A percentile compares a stretch with the other conserved stretches of the same genome.
phyloP scores from a whole-genome alignment of 2,329 filamentous ascomycete genomes.

The Simplicillium sp. region DNA sequence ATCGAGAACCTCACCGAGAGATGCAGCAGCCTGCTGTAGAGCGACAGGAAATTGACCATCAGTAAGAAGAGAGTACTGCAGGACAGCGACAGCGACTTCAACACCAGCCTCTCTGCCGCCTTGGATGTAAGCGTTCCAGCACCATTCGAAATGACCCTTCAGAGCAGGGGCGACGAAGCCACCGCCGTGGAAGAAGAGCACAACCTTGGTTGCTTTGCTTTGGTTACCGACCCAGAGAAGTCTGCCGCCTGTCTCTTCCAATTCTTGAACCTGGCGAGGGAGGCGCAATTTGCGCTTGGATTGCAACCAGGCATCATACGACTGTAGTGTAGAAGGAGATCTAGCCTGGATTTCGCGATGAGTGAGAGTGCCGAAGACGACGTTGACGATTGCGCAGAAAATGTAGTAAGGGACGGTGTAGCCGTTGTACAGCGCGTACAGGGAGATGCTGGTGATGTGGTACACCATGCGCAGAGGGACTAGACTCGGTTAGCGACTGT shows the following conservation, averaged over 20 bases:
- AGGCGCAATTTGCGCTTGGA: neutral
- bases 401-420: too few species aligned
- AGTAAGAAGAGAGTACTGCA: conserved; percentile 23
- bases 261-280: neutral
- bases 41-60: conserved; percentile 18
- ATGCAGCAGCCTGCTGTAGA: conserved; percentile 19
- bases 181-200: conserved; percentile 18
- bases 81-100: conserved; percentile 18
- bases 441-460: too few species aligned
- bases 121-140: conserved; percentile 14
- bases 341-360: neutral
- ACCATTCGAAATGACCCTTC: conserved; percentile 14
- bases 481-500: too few species aligned
- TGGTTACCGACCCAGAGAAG: conserved; percentile 17
- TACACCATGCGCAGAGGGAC: too few species aligned
- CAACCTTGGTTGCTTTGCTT: conserved; percentile 13
- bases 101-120: conserved; percentile 7
- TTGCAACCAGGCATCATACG: neutral
- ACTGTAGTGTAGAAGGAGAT: neutral
- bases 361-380: neutral
- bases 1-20: conserved; percentile 16
- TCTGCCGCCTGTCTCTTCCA: neutral
- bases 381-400: too few species aligned
- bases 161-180: conserved; percentile 12
- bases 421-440: too few species aligned